Percentiles rank a stretch among this genome's conserved stretches.
Conservation (phyloP, 2,329 filamentous ascomycete species). For the Macrophomina pseudophaseolina region DNA sequence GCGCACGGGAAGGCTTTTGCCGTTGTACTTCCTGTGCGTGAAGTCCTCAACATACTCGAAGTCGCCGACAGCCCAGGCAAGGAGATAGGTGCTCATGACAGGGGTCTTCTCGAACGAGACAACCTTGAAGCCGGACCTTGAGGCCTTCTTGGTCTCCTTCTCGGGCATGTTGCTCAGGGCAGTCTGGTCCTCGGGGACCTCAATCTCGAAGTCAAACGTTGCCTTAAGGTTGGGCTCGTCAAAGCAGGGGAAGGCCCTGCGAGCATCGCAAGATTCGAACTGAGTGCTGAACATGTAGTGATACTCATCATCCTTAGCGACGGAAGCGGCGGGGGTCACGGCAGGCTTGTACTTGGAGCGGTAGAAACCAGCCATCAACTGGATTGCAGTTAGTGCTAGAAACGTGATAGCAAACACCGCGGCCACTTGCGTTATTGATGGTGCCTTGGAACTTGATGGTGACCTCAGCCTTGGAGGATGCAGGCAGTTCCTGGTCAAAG, state of each 20-base stretch:
- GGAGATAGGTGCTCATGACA: conserved; percentile 86
- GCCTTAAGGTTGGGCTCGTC: conserved; percentile 95
- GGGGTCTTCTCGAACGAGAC: conserved; percentile 85
- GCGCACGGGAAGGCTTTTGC: conserved; percentile 86
- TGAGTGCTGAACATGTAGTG: conserved; percentile 86
- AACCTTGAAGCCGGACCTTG: conserved; percentile 65
- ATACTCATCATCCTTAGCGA: conserved; percentile 71
- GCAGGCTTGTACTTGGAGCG: conserved; percentile 90
- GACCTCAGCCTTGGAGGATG: conserved; percentile 69
- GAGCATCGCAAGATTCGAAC: conserved; percentile 95
- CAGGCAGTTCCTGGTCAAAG: conserved; percentile 74
- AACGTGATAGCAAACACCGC: background rate
- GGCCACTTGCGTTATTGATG: conserved; percentile 72
- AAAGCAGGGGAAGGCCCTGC: conserved; percentile 94
- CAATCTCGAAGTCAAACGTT: conserved; percentile 89
- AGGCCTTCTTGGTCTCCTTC: conserved; percentile 67
- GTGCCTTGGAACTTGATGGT: conserved; percentile 77
- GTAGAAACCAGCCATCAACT: conserved; percentile 86
- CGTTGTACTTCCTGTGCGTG: conserved; percentile 88
- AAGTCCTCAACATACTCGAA: conserved; percentile 96
- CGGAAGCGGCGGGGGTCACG: conserved; percentile 72
- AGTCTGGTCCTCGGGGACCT: conserved; percentile 85
- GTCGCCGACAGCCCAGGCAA: conserved; percentile 94
- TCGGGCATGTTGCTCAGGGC: conserved; percentile 96
- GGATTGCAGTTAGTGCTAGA: background rate